phyloP scores from a whole-genome alignment of 495 filamentous ascomycete genomes.

The Aspergillus funiculosus region DNA sequence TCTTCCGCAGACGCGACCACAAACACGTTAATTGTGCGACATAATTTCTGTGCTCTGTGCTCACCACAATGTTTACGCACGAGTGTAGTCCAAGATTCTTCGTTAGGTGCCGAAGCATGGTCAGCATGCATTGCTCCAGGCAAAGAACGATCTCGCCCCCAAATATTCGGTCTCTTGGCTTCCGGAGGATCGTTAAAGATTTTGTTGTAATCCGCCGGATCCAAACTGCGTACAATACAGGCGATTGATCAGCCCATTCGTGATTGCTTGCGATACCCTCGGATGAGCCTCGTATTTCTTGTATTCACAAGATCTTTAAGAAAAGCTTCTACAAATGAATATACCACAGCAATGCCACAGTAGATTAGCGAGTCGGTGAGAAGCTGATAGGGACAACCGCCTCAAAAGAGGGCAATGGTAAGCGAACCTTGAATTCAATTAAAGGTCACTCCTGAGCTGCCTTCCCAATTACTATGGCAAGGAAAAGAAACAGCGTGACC shows the following conservation, averaged over 20 bases:
- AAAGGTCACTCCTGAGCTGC: no score
- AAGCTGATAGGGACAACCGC: slow-evolving; percentile 30
- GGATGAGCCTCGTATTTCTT: no score
- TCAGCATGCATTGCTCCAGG: slow-evolving; percentile 48
- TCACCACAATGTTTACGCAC: slow-evolving; percentile 49
- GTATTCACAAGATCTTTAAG: no score
- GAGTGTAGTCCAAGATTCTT: slow-evolving; percentile 33
- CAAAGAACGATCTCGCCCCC: slow-evolving; percentile 51
- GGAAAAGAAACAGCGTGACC: neutral
- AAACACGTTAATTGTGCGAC: slow-evolving; percentile 60
- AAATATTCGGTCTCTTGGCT: slow-evolving; percentile 38
- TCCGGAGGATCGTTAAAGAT: slow-evolving; percentile 41
- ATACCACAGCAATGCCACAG: slow-evolving; percentile 33
- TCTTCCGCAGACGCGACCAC: slow-evolving; percentile 52
- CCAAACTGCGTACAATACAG: slow-evolving; percentile 37
- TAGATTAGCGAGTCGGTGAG: slow-evolving; percentile 30
- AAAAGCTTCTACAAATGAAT: slow-evolving; percentile 4
- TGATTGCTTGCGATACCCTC: slow-evolving; percentile 31
- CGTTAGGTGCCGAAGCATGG: slow-evolving; percentile 44
- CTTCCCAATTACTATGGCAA: neutral
- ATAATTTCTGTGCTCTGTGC: slow-evolving; percentile 59
- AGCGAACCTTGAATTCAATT: no score
- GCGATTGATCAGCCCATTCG: slow-evolving; percentile 30
- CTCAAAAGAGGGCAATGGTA: no score
- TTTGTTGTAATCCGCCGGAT: slow-evolving; percentile 43